Evolutionary conservation across 805 yeast species (phyloP), one percentile per base, ranked within the genome.

Genomic region (Ogataea naganishii): DNA sequence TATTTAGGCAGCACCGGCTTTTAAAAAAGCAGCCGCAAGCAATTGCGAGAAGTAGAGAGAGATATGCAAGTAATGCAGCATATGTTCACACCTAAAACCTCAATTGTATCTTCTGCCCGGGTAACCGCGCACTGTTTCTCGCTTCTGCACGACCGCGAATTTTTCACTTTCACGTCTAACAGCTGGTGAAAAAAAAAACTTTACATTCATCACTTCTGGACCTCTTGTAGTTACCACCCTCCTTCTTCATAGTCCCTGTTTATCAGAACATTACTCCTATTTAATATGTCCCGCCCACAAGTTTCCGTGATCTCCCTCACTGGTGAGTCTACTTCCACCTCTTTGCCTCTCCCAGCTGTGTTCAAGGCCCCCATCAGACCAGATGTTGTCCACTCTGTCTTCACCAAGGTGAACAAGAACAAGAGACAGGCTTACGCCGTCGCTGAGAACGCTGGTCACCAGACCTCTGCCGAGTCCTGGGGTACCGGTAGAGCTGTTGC

Each of bases 401-500:
- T 86, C 82, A 83, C 88, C 65, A 81, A 88, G 64, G 85, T 92
- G 57, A 88, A 88, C 94, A 92, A 92, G 92, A 92, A 92, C 95
- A 89, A 89, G 86, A 86, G 99, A 74, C 99, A 92, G 75, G 96
- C 99, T 69, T 92, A 92, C 81, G 96, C 99, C 65, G 98, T 92
- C 56, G 80, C 97, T 56, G 86, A 79, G 66, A 83, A 86, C 74
- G 98, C 98, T 62, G 98, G 98, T 75, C 95, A 85, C 80, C 97
- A 92, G 76, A 88, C 96, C 71, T 89, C 97, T 46, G 98, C 98
- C 66, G 96, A 86, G 75, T 92, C 98, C 47, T 92, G 98, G 98
- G 98, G 98, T 86, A 92, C 98, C 58, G 98, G 98, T 79, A 88
- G 98, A 78, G 98, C 98, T 72, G 96, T 92, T 63, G 97, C 98